Percentiles rank a stretch among this genome's conserved stretches.
phyloP scores from a whole-genome alignment of 2,329 filamentous ascomycete species.

The Aureobasidium sp. region DNA sequence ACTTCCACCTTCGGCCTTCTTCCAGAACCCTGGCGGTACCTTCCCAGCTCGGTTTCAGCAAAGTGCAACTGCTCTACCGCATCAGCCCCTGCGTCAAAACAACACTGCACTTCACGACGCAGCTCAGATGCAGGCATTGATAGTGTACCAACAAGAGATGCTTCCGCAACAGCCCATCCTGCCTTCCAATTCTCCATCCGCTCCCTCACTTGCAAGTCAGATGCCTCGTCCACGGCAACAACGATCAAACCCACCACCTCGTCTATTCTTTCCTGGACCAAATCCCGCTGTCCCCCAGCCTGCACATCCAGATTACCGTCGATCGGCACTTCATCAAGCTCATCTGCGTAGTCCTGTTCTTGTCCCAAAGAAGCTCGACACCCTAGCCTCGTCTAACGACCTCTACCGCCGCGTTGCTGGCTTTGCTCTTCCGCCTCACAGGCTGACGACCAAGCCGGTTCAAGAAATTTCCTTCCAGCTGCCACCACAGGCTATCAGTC shows the following conservation, averaged over 20 bases:
- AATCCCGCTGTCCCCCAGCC: conserved; percentile 23
- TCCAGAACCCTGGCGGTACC: background rate
- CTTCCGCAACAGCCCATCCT: background rate
- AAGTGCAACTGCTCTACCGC: background rate
- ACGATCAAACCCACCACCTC: background rate
- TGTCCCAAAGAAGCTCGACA: background rate
- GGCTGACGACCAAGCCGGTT: conserved; percentile 24
- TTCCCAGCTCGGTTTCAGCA: background rate
- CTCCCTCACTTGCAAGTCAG: background rate
- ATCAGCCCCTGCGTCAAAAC: background rate
- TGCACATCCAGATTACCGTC: conserved; percentile 35
- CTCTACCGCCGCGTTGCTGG: background rate
- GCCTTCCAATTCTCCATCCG: background rate
- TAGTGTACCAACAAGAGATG: background rate
- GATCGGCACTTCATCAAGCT: conserved; percentile 50
- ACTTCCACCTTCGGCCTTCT: background rate
- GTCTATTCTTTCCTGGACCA: background rate
- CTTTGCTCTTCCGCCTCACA: background rate
- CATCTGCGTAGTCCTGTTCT: conserved; percentile 47
- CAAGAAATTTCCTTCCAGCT: conserved; percentile 42
- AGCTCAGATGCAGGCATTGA: background rate
- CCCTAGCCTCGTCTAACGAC: background rate
- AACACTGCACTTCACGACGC: background rate
- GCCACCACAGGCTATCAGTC: conserved; percentile 26
- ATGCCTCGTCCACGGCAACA: background rate